A percentile compares a stretch with the other conserved stretches of the same genome.
Conservation (phyloP, 164 flowering plant genomes). For the Buxus sempervirens region DNA sequence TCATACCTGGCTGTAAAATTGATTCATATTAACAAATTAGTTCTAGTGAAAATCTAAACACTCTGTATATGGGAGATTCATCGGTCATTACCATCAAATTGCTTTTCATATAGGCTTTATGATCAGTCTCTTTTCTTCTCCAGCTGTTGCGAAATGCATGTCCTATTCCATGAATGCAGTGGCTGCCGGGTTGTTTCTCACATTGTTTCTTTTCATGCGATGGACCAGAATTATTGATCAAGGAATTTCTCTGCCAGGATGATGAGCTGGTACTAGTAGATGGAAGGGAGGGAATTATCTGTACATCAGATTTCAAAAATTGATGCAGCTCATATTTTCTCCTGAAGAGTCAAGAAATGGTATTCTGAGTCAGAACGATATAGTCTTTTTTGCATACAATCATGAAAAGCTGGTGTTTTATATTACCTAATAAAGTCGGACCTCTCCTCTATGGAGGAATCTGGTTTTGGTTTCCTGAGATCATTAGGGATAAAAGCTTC, state of each 20-base stretch:
- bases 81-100: slow-evolving; percentile 40
- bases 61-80: background rate
- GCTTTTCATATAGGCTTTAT: slow-evolving; percentile 44
- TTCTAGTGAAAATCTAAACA: slow-evolving; percentile 4
- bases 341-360: slow-evolving; percentile 42
- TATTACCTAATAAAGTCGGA: slow-evolving; percentile 74
- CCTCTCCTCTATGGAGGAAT: slow-evolving; percentile 72
- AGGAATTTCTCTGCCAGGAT: slow-evolving; percentile 17
- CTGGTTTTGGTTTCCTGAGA: slow-evolving; percentile 63
- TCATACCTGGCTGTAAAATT: slow-evolving; percentile 79
- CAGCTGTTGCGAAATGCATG: slow-evolving; percentile 77
- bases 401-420: background rate
- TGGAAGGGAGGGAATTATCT: slow-evolving; percentile 32
- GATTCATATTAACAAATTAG: slow-evolving; percentile 1
- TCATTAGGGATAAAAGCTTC: slow-evolving; percentile 68
- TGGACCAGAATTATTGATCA: slow-evolving; percentile 16
- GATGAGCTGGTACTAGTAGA: slow-evolving; percentile 18
- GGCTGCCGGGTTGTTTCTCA: slow-evolving; percentile 50
- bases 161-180: slow-evolving; percentile 53
- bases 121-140: slow-evolving; percentile 65
- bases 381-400: background rate
- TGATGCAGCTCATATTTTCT: slow-evolving; percentile 80
- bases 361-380: slow-evolving; percentile 17
- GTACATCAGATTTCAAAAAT: slow-evolving; percentile 37
- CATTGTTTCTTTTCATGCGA: slow-evolving; percentile 39